Conservation (phyloP, 345 rosid genomes). For the Lepidium africanum region DNA sequence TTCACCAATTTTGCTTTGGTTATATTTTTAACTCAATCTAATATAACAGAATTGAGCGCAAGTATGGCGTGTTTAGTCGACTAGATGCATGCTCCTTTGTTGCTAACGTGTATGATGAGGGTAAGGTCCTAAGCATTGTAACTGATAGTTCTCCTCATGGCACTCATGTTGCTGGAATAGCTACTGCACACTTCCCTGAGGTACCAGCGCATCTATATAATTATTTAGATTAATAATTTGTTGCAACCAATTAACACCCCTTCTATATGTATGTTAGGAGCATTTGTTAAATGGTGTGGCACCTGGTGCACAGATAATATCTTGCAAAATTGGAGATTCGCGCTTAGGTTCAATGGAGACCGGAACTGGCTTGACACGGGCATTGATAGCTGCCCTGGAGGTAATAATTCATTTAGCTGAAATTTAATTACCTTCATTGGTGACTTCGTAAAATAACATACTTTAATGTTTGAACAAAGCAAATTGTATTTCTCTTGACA, state of each 20-base stretch:
- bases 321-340: conserved; percentile 96
- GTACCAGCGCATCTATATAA: conserved; percentile 31
- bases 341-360: conserved; percentile 97
- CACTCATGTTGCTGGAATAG: conserved; percentile 98
- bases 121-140: conserved; percentile 79
- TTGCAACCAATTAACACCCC: conserved; percentile 6
- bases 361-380: conserved; percentile 90
- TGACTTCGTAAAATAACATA: background rate
- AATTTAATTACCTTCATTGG: background rate
- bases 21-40: background rate
- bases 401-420: conserved; percentile 29
- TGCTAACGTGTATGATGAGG: conserved; percentile 72
- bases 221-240: background rate
- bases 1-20: background rate
- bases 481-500: background rate
- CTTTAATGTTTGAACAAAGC: background rate
- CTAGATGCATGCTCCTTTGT: conserved; percentile 90
- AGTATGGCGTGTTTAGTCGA: conserved; percentile 85
- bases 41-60: conserved; percentile 67
- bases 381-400: conserved; percentile 89
- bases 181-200: conserved; percentile 89
- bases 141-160: conserved; percentile 97
- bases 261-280: conserved; percentile 47
- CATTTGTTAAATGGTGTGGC: conserved; percentile 90
- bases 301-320: conserved; percentile 94